phyloP scores from a whole-genome alignment of 2,329 filamentous ascomycete genomes.

The Stachybotrys elegans region DNA sequence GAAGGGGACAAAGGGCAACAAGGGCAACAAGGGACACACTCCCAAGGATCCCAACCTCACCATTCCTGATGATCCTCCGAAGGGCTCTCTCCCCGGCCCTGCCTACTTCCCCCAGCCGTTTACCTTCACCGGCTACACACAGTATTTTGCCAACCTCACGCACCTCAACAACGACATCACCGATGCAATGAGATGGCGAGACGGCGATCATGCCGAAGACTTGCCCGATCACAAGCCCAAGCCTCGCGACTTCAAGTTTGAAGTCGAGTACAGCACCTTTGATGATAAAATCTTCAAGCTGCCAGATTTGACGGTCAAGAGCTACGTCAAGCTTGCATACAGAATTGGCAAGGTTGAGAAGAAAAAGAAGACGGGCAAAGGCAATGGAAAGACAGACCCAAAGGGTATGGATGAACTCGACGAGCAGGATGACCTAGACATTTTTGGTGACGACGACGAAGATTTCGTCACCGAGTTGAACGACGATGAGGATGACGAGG shows the following conservation, averaged over 20 bases:
- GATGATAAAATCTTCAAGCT: conserved; percentile 71
- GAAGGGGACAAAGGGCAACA: conserved; percentile 25
- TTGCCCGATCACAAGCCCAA: conserved; percentile 46
- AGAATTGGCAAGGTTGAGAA: conserved; percentile 55
- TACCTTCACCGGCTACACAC: conserved; percentile 73
- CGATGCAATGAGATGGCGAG: conserved; percentile 50
- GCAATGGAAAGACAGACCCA: conserved; percentile 11
- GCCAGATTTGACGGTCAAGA: conserved; percentile 78
- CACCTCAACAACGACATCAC: conserved; percentile 71
- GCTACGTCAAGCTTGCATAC: conserved; percentile 72
- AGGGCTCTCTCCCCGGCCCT: conserved; percentile 71
- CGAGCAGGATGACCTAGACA: conserved; percentile 21
- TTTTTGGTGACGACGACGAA: conserved; percentile 15
- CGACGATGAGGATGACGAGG: conserved; percentile 20
- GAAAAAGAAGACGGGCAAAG: conserved; percentile 15
- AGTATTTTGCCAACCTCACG: conserved; percentile 95
- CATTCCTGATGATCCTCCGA: conserved; percentile 68
- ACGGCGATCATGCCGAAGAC: conserved; percentile 59
- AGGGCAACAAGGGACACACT: conserved; percentile 38
- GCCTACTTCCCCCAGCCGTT: conserved; percentile 84
- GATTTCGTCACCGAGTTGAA: conserved; percentile 12
- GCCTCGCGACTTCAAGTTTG: conserved; percentile 63
- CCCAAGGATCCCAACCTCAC: conserved; percentile 56
- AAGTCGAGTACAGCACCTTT: conserved; percentile 83
- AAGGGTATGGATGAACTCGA: conserved; percentile 15